A percentile compares a stretch with the other conserved stretches of the same genome.
phyloP scores from a whole-genome alignment of 1,284 basidiomycete genomes.

The Thelephora terrestris region DNA sequence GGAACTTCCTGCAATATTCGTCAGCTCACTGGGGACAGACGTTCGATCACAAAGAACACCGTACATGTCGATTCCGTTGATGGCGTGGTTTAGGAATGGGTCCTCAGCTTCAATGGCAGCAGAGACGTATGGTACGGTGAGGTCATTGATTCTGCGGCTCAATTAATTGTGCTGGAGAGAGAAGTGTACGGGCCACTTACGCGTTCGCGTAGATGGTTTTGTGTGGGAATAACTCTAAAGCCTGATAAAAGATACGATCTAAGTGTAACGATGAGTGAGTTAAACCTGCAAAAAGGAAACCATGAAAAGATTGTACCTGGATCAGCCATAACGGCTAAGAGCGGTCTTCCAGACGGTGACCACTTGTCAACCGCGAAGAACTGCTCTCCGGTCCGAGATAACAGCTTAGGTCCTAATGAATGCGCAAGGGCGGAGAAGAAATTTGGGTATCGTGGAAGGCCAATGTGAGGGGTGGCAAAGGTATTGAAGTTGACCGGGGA shows the following conservation, averaged over 20 bases:
- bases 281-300: not conserved
- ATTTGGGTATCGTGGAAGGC: conserved; percentile 49
- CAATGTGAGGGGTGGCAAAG: conserved; percentile 76
- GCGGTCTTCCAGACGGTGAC: conserved; percentile 54
- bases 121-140: conserved; percentile 77
- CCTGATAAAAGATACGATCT: conserved; percentile 74
- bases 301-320: conserved; percentile 41
- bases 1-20: not conserved
- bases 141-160: conserved; percentile 50
- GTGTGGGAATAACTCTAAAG: conserved; percentile 57
- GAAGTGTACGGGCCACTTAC: conserved; percentile 27
- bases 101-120: conserved; percentile 65
- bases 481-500: conserved; percentile 73
- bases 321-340: conserved; percentile 82
- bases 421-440: conserved; percentile 49
- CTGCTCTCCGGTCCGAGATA: conserved; percentile 75
- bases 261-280: conserved; percentile 8
- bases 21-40: not conserved
- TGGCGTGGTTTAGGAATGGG: conserved; percentile 49
- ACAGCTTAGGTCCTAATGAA: conserved; percentile 58
- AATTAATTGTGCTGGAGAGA: not conserved
- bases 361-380: conserved; percentile 53
- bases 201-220: conserved; percentile 82
- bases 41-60: conserved; percentile 14
- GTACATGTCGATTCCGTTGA: conserved; percentile 56